A percentile compares a stretch with the other conserved stretches of the same genome.
Evolutionary conservation across 163 green algal genomes (phyloP).

Genomic region (Scenedesmus sp.): DNA sequence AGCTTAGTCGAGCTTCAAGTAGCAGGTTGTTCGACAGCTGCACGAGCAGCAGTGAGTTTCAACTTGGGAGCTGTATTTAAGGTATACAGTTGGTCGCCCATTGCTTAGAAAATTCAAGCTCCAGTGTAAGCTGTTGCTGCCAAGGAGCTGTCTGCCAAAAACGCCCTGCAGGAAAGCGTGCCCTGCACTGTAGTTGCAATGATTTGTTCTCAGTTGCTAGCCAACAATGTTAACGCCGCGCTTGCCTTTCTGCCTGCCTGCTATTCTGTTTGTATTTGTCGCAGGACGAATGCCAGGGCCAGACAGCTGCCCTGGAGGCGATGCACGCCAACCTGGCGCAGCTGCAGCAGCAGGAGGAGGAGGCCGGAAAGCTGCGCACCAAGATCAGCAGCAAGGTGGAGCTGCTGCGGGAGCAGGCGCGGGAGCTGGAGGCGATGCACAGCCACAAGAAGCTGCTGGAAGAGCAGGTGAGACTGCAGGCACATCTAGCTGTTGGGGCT

Average conservation of each 20-base stretch:
- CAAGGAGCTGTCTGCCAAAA: background rate
- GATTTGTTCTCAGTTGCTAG: background rate
- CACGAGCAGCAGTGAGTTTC: background rate
- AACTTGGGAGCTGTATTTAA: background rate
- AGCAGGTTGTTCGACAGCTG: background rate
- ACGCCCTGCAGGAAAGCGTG: background rate
- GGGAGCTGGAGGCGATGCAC: constrained; percentile 18
- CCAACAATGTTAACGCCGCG: background rate
- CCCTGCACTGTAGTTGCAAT: background rate
- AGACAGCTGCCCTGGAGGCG: background rate
- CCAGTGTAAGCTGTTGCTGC: background rate
- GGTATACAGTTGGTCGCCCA: too few relatives aligned
- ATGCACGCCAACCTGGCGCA: constrained; percentile 8
- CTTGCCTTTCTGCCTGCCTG: background rate
- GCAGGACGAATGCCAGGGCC: background rate
- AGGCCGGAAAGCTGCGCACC: constrained; percentile 19
- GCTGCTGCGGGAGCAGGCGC: constrained; percentile 23
- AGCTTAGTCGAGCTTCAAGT: background rate
- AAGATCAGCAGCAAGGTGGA: constrained; percentile 38
- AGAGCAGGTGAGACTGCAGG: constrained; percentile 34
- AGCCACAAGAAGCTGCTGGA: constrained; percentile 41
- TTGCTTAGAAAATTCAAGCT: too few relatives aligned
- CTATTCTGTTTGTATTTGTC: background rate
- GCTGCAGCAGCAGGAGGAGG: constrained; percentile 47
- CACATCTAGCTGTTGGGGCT: background rate